Percentiles rank a stretch among this genome's conserved stretches.
These are phyloP conservation scores for Solanum raphanifolium DNA, from an alignment of 257 asterid genomes.

Conservation along the genomic window DNA sequence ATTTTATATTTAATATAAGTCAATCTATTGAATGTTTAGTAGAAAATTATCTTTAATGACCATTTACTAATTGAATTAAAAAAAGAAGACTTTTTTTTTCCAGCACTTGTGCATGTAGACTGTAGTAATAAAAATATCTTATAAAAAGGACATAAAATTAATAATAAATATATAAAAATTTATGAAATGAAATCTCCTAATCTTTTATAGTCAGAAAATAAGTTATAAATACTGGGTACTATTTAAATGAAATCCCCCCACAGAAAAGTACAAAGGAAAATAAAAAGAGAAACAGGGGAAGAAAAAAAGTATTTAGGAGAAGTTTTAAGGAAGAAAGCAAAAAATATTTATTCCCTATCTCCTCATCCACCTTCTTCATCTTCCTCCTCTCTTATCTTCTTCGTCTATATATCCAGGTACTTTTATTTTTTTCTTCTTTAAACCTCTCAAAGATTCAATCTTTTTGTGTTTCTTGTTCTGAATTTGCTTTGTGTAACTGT, in stretches of 20 bases:
- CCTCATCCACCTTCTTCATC: constrained; percentile 7
- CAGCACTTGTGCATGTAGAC: not conserved
- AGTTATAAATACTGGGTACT: not conserved
- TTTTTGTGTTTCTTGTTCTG: not conserved
- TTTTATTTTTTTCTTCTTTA: not conserved
- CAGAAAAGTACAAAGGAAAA: not conserved
- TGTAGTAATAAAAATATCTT: not conserved
- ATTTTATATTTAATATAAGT: not conserved
- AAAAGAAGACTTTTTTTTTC: not conserved
- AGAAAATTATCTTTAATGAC: not conserved
- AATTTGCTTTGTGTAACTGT: not conserved
- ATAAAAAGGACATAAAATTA: not conserved
- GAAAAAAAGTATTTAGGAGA: not conserved
- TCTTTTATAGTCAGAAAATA: not conserved
- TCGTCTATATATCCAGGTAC: constrained; percentile 21
- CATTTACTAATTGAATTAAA: not conserved
- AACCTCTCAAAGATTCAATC: not conserved
- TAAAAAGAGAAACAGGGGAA: not conserved
- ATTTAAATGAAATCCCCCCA: not conserved
- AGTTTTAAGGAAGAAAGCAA: not conserved
- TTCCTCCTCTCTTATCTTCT: constrained; percentile 18
- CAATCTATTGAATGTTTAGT: not conserved
- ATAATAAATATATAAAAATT: no score
- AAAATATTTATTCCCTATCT: not conserved
- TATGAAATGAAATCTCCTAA: not conserved